Base-by-base conservation (phyloP, 345 rosid genomes). In the Barbarea vulgaris region DNA sequence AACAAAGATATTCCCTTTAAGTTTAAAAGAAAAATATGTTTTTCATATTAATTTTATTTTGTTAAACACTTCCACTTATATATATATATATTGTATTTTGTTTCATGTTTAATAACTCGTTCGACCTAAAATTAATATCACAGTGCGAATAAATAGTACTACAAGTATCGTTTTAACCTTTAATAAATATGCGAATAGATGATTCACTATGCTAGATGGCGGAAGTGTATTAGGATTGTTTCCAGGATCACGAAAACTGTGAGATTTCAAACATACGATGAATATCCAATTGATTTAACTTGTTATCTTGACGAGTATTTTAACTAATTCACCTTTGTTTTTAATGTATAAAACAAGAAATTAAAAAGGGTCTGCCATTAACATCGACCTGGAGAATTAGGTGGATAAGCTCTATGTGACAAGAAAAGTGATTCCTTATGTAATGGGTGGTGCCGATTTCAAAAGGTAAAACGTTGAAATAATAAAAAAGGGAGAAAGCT, bases 391-490 rank as follows among this genome's bases (percentile, higher is more conserved):
- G 19, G n/a, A 64, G 18, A 64, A 64, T 54, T 30, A 74, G 71
- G 58, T 55, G 37, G 47, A 55, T 39, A 65, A 64, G 39, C 57
- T 65, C 72, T 34, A 69, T 44, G 30, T 64, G 56, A 64, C 37
- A 54, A 64, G 56, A 73, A 39, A 41, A 42, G 18, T 55, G 57
- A 74, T 17, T 47, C 42, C 17, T 19, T 67, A 37, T 21, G 28
- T 58, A 75, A 75, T 33, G 53, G 59, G 3, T 44, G 22, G 48
- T 63, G 53, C 60, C 22, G 31, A 18, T 56, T 44, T 57, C 50
- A 64, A 64, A 65, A 55, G 50, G 36, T 67, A 50, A 68, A 75
- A 75, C 33, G 28, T 51, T 59, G 62, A 67, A 50, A 67, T 30
- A 28, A 46, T 46, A 47, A 36, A 69, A 27, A 51, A 57, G 36